Conservation (phyloP, 139 green algal species). For the Deuterostichococcus epilithicus region DNA sequence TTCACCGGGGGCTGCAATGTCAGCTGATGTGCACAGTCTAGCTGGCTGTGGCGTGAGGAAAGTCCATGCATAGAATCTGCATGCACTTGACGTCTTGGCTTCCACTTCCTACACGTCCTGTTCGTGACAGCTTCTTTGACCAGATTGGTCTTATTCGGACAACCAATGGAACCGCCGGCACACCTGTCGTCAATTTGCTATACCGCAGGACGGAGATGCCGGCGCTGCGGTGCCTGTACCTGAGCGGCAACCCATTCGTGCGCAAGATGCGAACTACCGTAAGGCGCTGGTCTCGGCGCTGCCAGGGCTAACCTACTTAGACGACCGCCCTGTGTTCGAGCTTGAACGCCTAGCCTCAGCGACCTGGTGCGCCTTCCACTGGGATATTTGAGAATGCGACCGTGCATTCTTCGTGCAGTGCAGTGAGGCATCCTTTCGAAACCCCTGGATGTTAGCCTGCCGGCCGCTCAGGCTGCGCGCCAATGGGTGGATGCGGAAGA, state of each 20-base stretch:
- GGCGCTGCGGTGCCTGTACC: conserved; percentile 78
- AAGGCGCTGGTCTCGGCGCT: conserved; percentile 61
- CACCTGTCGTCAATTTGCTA: too few species aligned
- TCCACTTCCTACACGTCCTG: too few species aligned
- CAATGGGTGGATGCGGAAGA: background rate
- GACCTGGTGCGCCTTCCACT: conserved; percentile 59
- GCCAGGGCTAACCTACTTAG: conserved; percentile 71
- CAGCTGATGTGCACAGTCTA: background rate
- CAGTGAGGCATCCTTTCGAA: background rate
- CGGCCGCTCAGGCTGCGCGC: background rate
- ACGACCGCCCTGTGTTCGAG: conserved; percentile 80
- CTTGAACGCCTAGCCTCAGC: conserved; percentile 61
- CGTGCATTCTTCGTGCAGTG: background rate
- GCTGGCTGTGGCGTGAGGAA: background rate
- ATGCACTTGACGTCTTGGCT: background rate
- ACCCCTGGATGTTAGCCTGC: background rate
- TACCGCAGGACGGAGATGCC: conserved; percentile 39
- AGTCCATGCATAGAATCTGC: background rate
- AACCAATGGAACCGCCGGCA: conserved; percentile 11
- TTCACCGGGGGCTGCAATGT: too few species aligned
- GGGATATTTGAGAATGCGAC: background rate
- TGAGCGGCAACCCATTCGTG: conserved; percentile 81
- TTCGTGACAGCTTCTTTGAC: too few species aligned
- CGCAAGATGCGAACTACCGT: conserved; percentile 68
- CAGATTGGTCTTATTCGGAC: background rate